These are phyloP conservation scores for Ceratobasidium sp. DNA, from an alignment of 1,284 basidiomycete genomes.

Conservation along the genomic window DNA sequence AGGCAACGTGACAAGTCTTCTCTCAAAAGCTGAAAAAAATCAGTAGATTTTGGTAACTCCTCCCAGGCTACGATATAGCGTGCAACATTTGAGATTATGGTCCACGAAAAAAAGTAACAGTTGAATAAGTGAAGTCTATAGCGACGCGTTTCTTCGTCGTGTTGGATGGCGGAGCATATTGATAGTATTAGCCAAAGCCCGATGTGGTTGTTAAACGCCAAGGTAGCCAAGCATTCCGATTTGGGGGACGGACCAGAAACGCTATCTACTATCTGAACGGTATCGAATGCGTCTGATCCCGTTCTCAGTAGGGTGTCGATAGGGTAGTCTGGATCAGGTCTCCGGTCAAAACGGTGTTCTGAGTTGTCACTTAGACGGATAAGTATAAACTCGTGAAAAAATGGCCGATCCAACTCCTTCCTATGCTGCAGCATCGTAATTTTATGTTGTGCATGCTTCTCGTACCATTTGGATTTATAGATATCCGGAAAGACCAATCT, in stretches of 20 bases:
- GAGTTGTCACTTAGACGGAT: neutral
- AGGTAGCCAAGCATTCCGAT: neutral
- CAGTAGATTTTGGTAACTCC: neutral
- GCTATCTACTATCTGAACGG: neutral
- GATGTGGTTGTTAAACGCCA: neutral
- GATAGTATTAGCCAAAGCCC: neutral
- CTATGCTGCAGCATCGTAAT: neutral
- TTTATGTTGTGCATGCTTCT: neutral
- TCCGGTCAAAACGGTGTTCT: neutral
- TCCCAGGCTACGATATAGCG: neutral
- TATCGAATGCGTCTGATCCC: neutral
- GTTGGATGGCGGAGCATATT: neutral
- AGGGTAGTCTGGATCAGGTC: neutral
- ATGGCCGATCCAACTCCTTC: neutral
- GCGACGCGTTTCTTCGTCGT: neutral
- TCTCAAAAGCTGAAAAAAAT: neutral
- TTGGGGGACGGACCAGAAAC: neutral
- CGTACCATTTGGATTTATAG: neutral
- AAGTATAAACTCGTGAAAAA: neutral
- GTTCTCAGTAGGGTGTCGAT: neutral
- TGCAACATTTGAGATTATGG: neutral
- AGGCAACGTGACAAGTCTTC: neutral
- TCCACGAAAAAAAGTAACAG: too few relatives aligned
- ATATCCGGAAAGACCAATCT: neutral
- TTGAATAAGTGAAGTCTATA: neutral